These are phyloP conservation scores for Clonostachys byssicola DNA, from an alignment of 2,329 filamentous ascomycete species.

Conservation along the genomic window DNA sequence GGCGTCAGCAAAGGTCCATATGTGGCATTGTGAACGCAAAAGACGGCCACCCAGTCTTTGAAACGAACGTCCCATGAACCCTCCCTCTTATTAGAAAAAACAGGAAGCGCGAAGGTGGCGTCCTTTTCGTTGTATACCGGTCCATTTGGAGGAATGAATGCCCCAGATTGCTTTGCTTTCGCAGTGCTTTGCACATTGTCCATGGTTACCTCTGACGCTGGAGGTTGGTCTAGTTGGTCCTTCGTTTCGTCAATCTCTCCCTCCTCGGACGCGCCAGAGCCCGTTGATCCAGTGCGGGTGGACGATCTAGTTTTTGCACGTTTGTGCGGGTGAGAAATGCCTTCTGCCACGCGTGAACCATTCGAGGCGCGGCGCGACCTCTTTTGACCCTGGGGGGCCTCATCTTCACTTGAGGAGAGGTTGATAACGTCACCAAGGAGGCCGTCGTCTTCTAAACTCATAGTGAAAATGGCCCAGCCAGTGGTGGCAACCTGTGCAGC, in stretches of 20 bases:
- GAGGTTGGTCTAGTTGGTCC: too few species aligned
- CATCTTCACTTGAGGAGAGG: slow-evolving; percentile 13
- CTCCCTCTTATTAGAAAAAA: slow-evolving; percentile 14
- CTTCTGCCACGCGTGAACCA: not conserved
- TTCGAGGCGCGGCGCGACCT: slow-evolving; percentile 15
- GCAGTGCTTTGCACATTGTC: too few species aligned
- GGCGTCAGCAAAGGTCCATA: slow-evolving; percentile 13
- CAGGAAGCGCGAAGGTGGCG: slow-evolving; percentile 17
- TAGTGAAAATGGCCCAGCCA: not conserved
- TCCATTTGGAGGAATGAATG: slow-evolving; percentile 11
- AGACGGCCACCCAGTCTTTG: slow-evolving; percentile 24
- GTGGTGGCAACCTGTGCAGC: too few species aligned
- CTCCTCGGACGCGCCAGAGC: slow-evolving; percentile 17
- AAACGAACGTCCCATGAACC: slow-evolving; percentile 27
- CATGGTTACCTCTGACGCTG: too few species aligned
- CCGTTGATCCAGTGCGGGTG: not conserved
- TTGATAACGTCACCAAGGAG: slow-evolving; percentile 11
- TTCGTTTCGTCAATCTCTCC: slow-evolving; percentile 21
- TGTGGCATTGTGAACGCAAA: slow-evolving; percentile 17
- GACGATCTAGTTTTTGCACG: slow-evolving; percentile 5
- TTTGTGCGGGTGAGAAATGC: slow-evolving; percentile 8
- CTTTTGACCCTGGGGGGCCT: slow-evolving; percentile 15
- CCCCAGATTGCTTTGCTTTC: slow-evolving; percentile 1
- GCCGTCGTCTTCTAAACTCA: slow-evolving; percentile 7
- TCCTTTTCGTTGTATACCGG: slow-evolving; percentile 11